These are phyloP conservation scores for Nicotiana otophora DNA, from an alignment of 257 asterid species.

Conservation along the genomic window DNA sequence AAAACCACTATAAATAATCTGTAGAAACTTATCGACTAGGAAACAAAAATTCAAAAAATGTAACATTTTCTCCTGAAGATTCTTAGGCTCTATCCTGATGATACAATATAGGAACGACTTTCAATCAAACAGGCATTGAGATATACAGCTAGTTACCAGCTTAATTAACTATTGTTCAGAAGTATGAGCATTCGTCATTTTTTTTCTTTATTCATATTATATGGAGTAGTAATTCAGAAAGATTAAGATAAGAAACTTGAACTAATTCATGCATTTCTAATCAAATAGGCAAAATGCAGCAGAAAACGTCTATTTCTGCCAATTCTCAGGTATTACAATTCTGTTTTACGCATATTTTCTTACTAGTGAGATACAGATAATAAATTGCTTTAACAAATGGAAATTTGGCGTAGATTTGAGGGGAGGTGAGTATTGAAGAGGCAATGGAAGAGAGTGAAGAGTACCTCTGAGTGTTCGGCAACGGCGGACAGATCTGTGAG, in stretches of 20 bases:
- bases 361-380: not conserved
- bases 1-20: not conserved
- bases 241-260: too few relatives aligned
- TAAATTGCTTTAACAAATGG: not conserved
- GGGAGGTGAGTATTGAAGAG: not conserved
- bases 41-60: not conserved
- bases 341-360: not conserved
- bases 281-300: not conserved
- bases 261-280: not conserved
- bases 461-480: conserved; percentile 5
- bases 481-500: conserved; percentile 13
- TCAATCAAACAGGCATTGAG: not conserved
- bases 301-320: not conserved
- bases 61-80: not conserved
- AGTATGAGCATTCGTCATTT: too few relatives aligned
- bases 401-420: not conserved
- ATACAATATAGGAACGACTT: not conserved
- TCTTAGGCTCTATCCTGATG: not conserved
- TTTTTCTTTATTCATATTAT: too few relatives aligned
- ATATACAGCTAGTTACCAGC: not conserved
- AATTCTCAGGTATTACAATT: not conserved
- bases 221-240: too few relatives aligned
- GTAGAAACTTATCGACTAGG: not conserved
- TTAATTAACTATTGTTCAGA: too few relatives aligned
- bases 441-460: not conserved